These are phyloP conservation scores for Thielaviopsis ethacetica DNA, from an alignment of 2,329 filamentous ascomycete species.

Conservation along the genomic window DNA sequence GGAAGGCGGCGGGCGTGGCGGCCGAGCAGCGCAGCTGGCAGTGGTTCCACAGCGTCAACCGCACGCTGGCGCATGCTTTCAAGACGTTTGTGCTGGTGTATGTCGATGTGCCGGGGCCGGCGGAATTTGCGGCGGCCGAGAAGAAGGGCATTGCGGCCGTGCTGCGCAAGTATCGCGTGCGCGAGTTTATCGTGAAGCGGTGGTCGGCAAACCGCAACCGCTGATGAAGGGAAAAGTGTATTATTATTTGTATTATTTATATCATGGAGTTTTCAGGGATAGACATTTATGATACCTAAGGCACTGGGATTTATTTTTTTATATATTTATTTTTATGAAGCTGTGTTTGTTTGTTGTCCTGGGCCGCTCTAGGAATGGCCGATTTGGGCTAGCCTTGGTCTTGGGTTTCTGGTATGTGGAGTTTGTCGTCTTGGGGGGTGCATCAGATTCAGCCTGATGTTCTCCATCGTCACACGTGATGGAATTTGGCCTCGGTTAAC, in stretches of 20 bases:
- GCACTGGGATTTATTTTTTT: too few relatives aligned
- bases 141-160: slow-evolving; percentile 42
- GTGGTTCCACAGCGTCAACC: slow-evolving; percentile 77
- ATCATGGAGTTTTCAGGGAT: too few relatives aligned
- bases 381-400: too few relatives aligned
- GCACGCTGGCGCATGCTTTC: slow-evolving; percentile 75
- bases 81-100: slow-evolving; percentile 85
- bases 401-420: too few relatives aligned
- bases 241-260: not conserved
- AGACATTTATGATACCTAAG: too few relatives aligned
- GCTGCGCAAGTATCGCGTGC: slow-evolving; percentile 55
- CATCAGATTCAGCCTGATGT: too few relatives aligned
- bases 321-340: too few relatives aligned
- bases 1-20: slow-evolving; percentile 41
- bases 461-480: too few relatives aligned
- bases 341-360: too few relatives aligned
- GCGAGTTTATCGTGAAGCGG: slow-evolving; percentile 65
- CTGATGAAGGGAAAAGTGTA: slow-evolving; percentile 12
- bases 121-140: slow-evolving; percentile 27
- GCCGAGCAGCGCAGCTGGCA: slow-evolving; percentile 46
- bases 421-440: too few relatives aligned
- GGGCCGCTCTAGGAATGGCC: too few relatives aligned
- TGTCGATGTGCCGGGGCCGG: slow-evolving; percentile 69
- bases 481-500: too few relatives aligned
- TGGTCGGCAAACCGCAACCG: slow-evolving; percentile 71